phyloP scores from a whole-genome alignment of 352 stramenopile species.

The Phytophthora fragariae region DNA sequence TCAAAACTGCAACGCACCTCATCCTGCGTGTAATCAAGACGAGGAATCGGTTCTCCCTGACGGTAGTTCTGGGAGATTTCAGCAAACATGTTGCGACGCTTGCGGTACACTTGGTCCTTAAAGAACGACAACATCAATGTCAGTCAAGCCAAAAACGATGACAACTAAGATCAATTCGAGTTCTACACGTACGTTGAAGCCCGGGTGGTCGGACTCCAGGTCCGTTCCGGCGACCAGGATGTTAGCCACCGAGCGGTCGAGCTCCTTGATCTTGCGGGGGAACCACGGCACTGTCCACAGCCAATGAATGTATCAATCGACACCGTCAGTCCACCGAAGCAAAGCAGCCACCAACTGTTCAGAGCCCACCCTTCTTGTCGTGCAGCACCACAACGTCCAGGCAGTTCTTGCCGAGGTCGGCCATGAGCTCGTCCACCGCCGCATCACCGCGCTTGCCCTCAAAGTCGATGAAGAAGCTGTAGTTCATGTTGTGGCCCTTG shows the following conservation, averaged over 20 bases:
- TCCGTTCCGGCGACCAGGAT: conserved; percentile 96
- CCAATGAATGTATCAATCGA: neutral
- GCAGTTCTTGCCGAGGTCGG: conserved; percentile 86
- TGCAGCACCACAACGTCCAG: conserved; percentile 93
- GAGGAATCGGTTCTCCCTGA: conserved; percentile 92
- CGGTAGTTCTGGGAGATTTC: conserved; percentile 90
- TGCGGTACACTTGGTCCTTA: conserved; percentile 91
- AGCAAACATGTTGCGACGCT: conserved; percentile 89
- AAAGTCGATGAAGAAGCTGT: conserved; percentile 96
- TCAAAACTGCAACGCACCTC: conserved; percentile 66
- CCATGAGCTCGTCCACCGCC: conserved; percentile 87
- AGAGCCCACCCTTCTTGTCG: conserved; percentile 89
- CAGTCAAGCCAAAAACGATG: neutral
- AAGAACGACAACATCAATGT: conserved; percentile 2
- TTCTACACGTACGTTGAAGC: conserved; percentile 86
- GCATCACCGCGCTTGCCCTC: conserved; percentile 85
- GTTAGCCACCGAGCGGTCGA: conserved; percentile 80
- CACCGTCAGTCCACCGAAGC: conserved; percentile 3
- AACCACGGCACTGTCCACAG: conserved; percentile 78
- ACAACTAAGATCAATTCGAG: no score
- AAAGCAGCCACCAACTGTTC: neutral
- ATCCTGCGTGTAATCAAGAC: conserved; percentile 95
- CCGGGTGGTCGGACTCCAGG: conserved; percentile 94
- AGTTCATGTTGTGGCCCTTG: conserved; percentile 81
- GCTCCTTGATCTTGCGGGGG: conserved; percentile 84